Base-by-base conservation (phyloP, 192 early-diverging fungal species). In the Coemansia sp. region DNA sequence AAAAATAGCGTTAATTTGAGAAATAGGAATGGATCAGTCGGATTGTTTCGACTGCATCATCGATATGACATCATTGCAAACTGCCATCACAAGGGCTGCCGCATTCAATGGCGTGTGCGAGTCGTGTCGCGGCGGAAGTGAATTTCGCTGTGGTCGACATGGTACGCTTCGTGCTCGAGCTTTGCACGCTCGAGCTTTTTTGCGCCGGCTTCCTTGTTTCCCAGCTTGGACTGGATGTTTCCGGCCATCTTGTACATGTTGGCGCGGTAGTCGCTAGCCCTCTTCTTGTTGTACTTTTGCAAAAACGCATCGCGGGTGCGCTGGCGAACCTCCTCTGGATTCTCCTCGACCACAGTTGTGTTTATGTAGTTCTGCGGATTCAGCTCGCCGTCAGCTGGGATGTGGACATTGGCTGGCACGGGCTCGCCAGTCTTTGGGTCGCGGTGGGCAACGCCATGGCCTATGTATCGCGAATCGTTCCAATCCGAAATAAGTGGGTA, bases 391-490 rank as follows among this genome's bases (percentile, higher is more conserved):
- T 83, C 80, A 3, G 72, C 52, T 11, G 66, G 43, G 20, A 83
- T 76, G 51, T 83, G 80, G 35, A 73, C 56, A 17, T 63, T 64
- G 59, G 80, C 68, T 28, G 75, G 68, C 9, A 83, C 43, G 5
- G 80, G 80, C 38, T 74, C 66, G 38, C 80, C 80, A 9, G 80
- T 77, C 69, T 74, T 83, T 20, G 80, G 80, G 63, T 83, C 72
- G 62, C 80, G 80, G 51, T 83, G 80, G 1, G 68, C 75, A 17
- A 82, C 74, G 35, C 80, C 80, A 41, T 82, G 80, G 2, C 80
- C 80, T 18, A 77, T 82, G 62, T 82, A 82, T n/a, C 53, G 34
- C 11, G 80, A 68, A 48, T 82, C 80, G 35, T 61, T 76, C 71
- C 74, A 77, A 59, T 82, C 75, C 5, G 71, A 9, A 8, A 77